Evolutionary conservation across 2,329 filamentous ascomycete species (phyloP), one percentile per base, ranked within the genome.

Genomic region (Claviceps purpurea): DNA sequence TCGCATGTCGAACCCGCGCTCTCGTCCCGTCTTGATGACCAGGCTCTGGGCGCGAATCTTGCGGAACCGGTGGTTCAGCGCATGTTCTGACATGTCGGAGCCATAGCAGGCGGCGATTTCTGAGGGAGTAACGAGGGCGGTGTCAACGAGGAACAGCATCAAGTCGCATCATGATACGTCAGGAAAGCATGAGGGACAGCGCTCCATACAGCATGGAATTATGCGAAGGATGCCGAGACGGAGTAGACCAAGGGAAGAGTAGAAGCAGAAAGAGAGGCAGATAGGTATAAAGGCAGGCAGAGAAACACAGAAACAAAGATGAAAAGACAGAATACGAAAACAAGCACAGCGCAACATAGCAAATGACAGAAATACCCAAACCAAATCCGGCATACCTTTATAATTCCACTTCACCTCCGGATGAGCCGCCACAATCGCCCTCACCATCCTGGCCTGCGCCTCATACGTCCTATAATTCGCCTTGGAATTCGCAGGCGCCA

Each of bases 391-490:
- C 77, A 68, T 73, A 84, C 81, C 78, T 60, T 75, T 77, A 63
- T 77, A 82, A 62, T 84, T 78, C 50, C 82, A 74, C 55, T 75
- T 78, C 0, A 77, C 60, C 0, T 69, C 68, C 0, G 74, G 74
- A 51, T 78, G 72, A 2, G 78, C 77, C 0, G 79, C 81, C 0
- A 84, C 67, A 24, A 84, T 74, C 5, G 81, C 80, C 1, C 78
- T 75, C 2, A 84, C 69, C 39, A 84, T 74, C 46, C 81, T 78
- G 20, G 74, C 73, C 57, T 79, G 77, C 0, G 76, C 71, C 62
- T 84, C 79, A 61, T 79, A 81, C 2, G 70, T 72, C 56, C 75
- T 77, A 67, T 82, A 84, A 57, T 79, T 82, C 14, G 76, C 71
- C 51, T 72, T 72, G 50, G 60, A 50, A 38, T 55, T 63, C 34